Percentiles rank a stretch among this genome's conserved stretches.
These are phyloP conservation scores for Phytophthora colocasiae DNA, from an alignment of 352 stramenopile species.

Conservation along the genomic window DNA sequence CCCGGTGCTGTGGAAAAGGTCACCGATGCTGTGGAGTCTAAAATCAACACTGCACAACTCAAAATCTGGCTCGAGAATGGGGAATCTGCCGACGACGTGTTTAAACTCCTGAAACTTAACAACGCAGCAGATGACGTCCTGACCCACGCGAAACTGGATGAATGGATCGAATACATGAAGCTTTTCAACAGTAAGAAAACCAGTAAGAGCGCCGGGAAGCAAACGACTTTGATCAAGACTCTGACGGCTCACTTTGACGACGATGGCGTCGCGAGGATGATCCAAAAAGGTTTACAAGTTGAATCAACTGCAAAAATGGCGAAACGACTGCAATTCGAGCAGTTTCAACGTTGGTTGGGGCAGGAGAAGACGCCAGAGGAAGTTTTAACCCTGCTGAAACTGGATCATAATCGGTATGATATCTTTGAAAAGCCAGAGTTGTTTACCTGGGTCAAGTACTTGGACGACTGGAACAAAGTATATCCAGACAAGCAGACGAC, in stretches of 20 bases:
- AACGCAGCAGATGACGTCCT: neutral
- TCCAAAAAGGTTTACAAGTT: constrained; percentile 8
- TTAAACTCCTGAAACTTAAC: neutral
- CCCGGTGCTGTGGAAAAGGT: neutral
- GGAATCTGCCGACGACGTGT: constrained; percentile 1
- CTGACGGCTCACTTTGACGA: constrained; percentile 7
- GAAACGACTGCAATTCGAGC: neutral
- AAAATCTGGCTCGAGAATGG: neutral
- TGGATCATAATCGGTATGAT: constrained; percentile 5
- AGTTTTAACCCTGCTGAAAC: constrained; percentile 11
- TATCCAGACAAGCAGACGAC: constrained; percentile 3
- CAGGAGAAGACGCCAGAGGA: neutral
- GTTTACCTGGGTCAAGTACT: constrained; percentile 15
- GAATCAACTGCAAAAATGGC: neutral
- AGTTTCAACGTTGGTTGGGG: constrained; percentile 3
- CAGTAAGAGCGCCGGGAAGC: no score
- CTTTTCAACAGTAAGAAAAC: constrained; percentile 16
- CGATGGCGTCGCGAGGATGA: constrained; percentile 12
- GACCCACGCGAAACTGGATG: neutral
- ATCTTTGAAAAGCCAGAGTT: constrained; percentile 14
- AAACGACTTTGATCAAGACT: constrained; percentile 14
- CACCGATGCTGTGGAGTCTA: neutral
- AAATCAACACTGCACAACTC: neutral
- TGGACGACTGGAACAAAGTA: constrained; percentile 18
- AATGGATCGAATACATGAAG: constrained; percentile 21